These are phyloP conservation scores for Gracilaria gracilis DNA, from an alignment of 23 red algal species.

Conservation along the genomic window DNA sequence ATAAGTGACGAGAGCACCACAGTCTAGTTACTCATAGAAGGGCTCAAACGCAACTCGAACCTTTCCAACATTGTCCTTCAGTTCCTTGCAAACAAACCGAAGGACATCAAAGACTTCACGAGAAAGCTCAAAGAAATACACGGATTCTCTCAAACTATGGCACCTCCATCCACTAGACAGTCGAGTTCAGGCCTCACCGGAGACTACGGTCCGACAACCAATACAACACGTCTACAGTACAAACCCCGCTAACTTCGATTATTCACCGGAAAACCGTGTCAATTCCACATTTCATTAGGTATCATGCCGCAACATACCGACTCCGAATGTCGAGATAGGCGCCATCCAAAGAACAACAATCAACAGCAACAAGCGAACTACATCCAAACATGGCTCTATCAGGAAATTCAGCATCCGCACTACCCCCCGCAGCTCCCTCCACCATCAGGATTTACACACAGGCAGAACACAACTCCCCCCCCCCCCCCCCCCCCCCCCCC, in stretches of 20 bases:
- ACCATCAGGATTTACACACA: background rate
- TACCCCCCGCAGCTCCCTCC: background rate
- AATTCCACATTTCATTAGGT: too few relatives aligned
- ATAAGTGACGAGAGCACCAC: background rate
- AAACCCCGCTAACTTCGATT: too few relatives aligned
- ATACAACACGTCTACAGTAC: too few relatives aligned
- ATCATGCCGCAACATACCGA: background rate
- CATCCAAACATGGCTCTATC: background rate
- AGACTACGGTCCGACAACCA: background rate
- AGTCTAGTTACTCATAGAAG: background rate
- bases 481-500: background rate
- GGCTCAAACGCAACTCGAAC: background rate
- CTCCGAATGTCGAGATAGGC: background rate
- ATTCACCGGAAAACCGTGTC: too few relatives aligned
- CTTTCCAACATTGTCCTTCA: background rate
- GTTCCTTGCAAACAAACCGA: background rate
- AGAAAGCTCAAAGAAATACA: background rate
- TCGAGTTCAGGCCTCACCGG: conserved; percentile 12
- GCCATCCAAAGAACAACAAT: background rate
- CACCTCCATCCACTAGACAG: background rate
- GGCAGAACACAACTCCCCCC: background rate
- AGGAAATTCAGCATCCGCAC: too few relatives aligned
- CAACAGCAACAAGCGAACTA: background rate
- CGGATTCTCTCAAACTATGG: background rate
- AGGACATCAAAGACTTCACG: background rate